Conservation (phyloP, 1,284 basidiomycete species). For the Mycena citricolor region DNA sequence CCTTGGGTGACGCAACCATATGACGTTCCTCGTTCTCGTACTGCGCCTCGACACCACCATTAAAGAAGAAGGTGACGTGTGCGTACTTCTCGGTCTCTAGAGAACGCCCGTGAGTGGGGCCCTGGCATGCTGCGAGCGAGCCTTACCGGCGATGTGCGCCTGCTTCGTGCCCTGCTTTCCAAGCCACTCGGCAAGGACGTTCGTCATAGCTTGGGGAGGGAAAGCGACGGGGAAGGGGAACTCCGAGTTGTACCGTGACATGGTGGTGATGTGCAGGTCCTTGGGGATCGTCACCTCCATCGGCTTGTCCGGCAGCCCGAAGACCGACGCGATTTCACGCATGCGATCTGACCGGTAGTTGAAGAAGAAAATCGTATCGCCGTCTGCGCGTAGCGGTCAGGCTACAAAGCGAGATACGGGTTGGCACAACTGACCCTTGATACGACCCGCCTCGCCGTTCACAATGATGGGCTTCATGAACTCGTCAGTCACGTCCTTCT, state of each 20-base stretch:
- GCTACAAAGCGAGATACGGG: too few species aligned
- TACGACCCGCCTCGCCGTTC: conserved; percentile 73
- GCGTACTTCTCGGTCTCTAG: conserved; percentile 92
- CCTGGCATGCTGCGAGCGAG: neutral
- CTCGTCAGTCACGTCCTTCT: conserved; percentile 85
- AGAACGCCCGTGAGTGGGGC: neutral
- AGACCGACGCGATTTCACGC: conserved; percentile 81
- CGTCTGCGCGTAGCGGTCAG: too few species aligned
- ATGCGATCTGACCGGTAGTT: conserved; percentile 95
- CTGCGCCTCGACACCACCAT: conserved; percentile 87
- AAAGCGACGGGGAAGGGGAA: conserved; percentile 87
- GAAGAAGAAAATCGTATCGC: conserved; percentile 89
- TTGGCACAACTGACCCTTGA: too few species aligned
- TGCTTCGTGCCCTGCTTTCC: conserved; percentile 77
- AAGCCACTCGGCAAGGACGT: conserved; percentile 90
- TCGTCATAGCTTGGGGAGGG: conserved; percentile 87
- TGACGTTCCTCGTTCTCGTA: conserved; percentile 81
- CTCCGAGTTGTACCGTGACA: conserved; percentile 90
- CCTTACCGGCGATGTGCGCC: conserved; percentile 77
- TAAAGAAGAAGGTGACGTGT: conserved; percentile 96
- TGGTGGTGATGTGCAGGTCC: conserved; percentile 82
- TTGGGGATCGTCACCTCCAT: conserved; percentile 83
- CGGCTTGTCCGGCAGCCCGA: conserved; percentile 80
- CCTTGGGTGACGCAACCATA: conserved; percentile 88
- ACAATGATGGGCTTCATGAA: conserved; percentile 92